These are phyloP conservation scores for Albugo candida DNA, from an alignment of 352 stramenopile species.

Conservation along the genomic window DNA sequence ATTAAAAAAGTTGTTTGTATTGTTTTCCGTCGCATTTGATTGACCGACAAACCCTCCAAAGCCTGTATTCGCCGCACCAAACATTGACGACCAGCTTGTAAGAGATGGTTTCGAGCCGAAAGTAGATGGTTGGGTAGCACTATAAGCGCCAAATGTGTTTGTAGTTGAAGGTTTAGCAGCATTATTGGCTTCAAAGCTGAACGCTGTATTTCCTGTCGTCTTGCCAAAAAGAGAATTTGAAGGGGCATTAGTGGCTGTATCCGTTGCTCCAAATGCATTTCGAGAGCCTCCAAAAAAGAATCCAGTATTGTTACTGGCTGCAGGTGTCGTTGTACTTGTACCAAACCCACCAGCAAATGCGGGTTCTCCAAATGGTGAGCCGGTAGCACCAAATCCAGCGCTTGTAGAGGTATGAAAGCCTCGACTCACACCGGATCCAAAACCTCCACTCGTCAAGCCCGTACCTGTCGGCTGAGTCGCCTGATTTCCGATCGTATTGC, in stretches of 20 bases:
- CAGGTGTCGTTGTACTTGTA: slow-evolving; percentile 10
- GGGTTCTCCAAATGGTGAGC: slow-evolving; percentile 1
- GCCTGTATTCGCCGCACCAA: slow-evolving; percentile 16
- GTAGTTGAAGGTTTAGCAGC: slow-evolving; percentile 13
- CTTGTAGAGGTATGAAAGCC: not conserved
- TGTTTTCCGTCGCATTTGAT: no score
- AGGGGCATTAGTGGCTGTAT: slow-evolving; percentile 4
- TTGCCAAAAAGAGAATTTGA: slow-evolving; percentile 17
- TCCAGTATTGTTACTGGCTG: slow-evolving; percentile 8
- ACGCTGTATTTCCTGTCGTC: slow-evolving; percentile 15
- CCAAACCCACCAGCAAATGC: slow-evolving; percentile 21
- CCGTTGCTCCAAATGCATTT: slow-evolving; percentile 20
- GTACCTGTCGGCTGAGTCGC: no score
- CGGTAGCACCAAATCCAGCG: slow-evolving; percentile 1
- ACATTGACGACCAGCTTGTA: slow-evolving; percentile 1
- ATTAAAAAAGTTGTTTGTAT: no score
- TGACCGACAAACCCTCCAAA: slow-evolving; percentile 16
- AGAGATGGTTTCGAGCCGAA: slow-evolving; percentile 19
- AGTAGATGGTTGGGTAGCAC: slow-evolving; percentile 1
- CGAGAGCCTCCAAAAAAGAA: slow-evolving; percentile 20
- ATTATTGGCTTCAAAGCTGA: slow-evolving; percentile 17
- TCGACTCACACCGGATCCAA: slow-evolving; percentile 3
- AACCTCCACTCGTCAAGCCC: not conserved
- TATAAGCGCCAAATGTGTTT: no score
- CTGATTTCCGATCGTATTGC: slow-evolving; percentile 8